Evolutionary conservation across 352 stramenopile species (phyloP).

Genomic region (Phytophthora lateralis): DNA sequence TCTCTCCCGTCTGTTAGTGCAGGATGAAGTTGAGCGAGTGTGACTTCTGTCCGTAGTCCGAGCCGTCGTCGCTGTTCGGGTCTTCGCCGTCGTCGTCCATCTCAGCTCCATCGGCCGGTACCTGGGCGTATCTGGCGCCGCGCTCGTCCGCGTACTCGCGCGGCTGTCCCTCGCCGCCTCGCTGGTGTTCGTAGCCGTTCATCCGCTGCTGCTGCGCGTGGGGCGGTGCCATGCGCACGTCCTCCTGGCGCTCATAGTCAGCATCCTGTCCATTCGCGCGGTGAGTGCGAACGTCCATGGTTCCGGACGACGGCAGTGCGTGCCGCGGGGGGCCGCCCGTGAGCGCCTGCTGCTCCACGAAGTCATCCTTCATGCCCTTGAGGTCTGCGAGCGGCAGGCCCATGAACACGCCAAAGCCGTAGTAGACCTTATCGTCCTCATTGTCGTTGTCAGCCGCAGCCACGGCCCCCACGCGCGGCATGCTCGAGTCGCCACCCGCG

Average conservation of each 20-base stretch:
- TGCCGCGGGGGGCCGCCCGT: constrained; percentile 16
- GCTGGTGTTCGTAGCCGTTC: constrained; percentile 25
- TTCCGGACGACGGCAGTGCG: constrained; percentile 14
- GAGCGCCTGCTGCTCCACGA: constrained; percentile 63
- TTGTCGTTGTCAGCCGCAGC: constrained; percentile 64
- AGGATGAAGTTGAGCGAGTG: constrained; percentile 88
- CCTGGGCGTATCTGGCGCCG: constrained; percentile 19
- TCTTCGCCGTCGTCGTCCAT: constrained; percentile 35
- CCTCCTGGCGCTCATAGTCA: constrained; percentile 25
- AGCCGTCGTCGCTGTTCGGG: constrained; percentile 56
- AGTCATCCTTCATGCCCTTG: constrained; percentile 86
- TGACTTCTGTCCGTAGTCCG: constrained; percentile 68
- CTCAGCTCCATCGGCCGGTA: constrained; percentile 9
- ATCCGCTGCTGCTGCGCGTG: constrained; percentile 15
- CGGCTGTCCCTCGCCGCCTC: constrained; percentile 11
- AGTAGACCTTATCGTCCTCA: constrained; percentile 89
- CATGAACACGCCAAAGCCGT: constrained; percentile 91
- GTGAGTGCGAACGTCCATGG: constrained; percentile 23
- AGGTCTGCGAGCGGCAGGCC: constrained; percentile 81
- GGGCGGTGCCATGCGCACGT: constrained; percentile 18
- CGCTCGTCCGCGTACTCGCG: constrained; percentile 24
- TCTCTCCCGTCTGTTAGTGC: constrained; percentile 43
- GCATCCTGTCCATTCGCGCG: constrained; percentile 27
- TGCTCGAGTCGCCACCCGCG: constrained; percentile 21
- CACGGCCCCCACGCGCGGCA: constrained; percentile 31